phyloP scores from a whole-genome alignment of 768 basidiomycete species.

The Sarcodon aspratus region DNA sequence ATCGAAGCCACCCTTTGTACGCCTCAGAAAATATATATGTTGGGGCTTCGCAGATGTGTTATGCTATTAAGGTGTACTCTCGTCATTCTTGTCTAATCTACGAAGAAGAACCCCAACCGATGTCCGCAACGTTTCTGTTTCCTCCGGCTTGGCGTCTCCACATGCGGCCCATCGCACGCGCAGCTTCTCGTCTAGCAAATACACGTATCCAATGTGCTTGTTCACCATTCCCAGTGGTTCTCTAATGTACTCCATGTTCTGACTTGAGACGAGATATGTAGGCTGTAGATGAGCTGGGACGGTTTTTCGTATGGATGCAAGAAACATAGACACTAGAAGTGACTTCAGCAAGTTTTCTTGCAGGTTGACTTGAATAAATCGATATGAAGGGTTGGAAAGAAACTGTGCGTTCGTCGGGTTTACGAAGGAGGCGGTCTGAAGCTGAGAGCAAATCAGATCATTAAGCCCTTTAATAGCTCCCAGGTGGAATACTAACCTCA shows the following conservation, averaged over 20 bases:
- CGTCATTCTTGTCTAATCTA: constrained; percentile 28
- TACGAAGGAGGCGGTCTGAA: constrained; percentile 68
- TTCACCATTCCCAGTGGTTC: constrained; percentile 84
- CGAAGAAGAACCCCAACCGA: constrained; percentile 62
- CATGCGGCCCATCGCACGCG: constrained; percentile 91
- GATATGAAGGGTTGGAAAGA: constrained; percentile 46
- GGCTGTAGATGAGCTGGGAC: constrained; percentile 55
- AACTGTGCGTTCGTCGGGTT: constrained; percentile 43
- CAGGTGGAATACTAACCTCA: constrained; percentile 40
- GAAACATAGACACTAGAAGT: constrained; percentile 77
- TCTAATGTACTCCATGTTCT: constrained; percentile 79
- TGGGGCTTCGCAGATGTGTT: too few species aligned
- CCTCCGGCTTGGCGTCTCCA: constrained; percentile 70
- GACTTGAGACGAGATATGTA: constrained; percentile 69
- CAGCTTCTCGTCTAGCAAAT: constrained; percentile 74
- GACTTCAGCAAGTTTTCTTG: constrained; percentile 93
- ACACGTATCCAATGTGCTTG: constrained; percentile 86
- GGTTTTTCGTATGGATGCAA: constrained; percentile 55
- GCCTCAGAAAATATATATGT: too few species aligned
- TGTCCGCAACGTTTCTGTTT: constrained; percentile 53
- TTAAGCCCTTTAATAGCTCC: too few species aligned
- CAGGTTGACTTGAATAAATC: constrained; percentile 79
- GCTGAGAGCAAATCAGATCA: constrained; percentile 26
- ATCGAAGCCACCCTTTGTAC: too few species aligned
- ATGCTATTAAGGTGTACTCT: too few species aligned